Percentiles rank a stretch among this genome's conserved stretches.
Conservation (phyloP, 1,139 yeast genomes). For the Suhomyces ambrosiae region DNA sequence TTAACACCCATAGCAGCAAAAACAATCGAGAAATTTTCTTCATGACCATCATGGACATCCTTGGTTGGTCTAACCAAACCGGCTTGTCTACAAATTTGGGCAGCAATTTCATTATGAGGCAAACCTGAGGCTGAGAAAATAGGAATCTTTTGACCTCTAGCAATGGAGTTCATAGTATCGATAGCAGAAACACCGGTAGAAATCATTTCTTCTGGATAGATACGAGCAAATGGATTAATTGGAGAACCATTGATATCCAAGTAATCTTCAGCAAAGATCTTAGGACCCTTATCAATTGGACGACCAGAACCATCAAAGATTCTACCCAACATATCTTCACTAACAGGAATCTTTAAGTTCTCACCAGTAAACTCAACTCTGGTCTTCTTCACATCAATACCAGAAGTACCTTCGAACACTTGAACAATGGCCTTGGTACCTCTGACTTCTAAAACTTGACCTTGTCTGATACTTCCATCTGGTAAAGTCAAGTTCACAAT, state of each 20-base stretch:
- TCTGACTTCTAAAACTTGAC: conserved; percentile 97
- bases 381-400: conserved; percentile 96
- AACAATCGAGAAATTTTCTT: conserved; percentile 97
- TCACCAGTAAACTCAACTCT: conserved; percentile 96
- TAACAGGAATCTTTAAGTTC: conserved; percentile 87
- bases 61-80: conserved; percentile 98
- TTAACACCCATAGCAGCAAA: conserved; percentile 99
- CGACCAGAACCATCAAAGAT: conserved; percentile 98
- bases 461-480: conserved; percentile 91
- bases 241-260: conserved; percentile 98
- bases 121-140: conserved; percentile 98
- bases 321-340: conserved; percentile 97
- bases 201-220: conserved; percentile 99
- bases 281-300: conserved; percentile 97
- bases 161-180: conserved; percentile 99
- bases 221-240: conserved; percentile 96
- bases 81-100: conserved; percentile 99
- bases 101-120: conserved; percentile 99
- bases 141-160: conserved; percentile 99
- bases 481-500: conserved; percentile 95
- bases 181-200: conserved; percentile 98
- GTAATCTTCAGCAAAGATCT: conserved; percentile 96
- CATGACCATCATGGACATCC: conserved; percentile 99
- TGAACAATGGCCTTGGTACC: conserved; percentile 97
- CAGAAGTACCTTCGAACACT: conserved; percentile 97